Evolutionary conservation across 768 basidiomycete genomes (phyloP).

Genomic region (Tulasnella sp.): DNA sequence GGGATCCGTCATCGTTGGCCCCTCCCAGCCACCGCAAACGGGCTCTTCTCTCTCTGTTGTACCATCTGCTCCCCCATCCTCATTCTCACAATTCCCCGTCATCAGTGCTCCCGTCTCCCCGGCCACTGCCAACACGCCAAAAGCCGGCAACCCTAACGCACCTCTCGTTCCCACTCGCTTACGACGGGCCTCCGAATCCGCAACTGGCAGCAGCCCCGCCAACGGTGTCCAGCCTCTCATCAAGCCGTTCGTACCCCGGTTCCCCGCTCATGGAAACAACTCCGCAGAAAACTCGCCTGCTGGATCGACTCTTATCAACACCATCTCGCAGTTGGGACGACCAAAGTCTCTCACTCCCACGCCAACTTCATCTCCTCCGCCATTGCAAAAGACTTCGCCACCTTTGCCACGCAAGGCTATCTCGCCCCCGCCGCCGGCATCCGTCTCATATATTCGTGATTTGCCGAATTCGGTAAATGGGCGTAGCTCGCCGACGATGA

Average conservation of each 20-base stretch:
- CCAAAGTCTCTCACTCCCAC: constrained; percentile 5
- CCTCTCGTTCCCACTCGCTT: constrained; percentile 21
- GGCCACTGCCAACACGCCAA: constrained; percentile 22
- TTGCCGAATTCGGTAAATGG: background rate
- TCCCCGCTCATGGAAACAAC: constrained; percentile 18
- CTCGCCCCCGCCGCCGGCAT: constrained; percentile 16
- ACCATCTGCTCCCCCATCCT: constrained; percentile 26
- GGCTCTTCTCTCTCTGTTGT: constrained; percentile 26
- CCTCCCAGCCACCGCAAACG: constrained; percentile 3
- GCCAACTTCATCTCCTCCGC: constrained; percentile 23
- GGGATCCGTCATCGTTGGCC: constrained; percentile 10
- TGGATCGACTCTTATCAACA: constrained; percentile 21
- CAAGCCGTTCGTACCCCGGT: constrained; percentile 26
- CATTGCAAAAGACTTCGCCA: constrained; percentile 33
- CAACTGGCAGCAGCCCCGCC: background rate
- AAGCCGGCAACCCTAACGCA: background rate
- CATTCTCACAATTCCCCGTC: constrained; percentile 11
- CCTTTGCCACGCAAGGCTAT: constrained; percentile 28
- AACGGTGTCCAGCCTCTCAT: constrained; percentile 13
- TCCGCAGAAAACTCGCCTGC: background rate
- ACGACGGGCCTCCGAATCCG: constrained; percentile 7
- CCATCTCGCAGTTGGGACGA: constrained; percentile 6
- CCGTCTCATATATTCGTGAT: background rate
- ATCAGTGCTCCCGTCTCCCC: constrained; percentile 31
- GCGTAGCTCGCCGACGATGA: background rate